These are phyloP conservation scores for Phytophthora pistaciae DNA, from an alignment of 352 stramenopile species.

Conservation along the genomic window DNA sequence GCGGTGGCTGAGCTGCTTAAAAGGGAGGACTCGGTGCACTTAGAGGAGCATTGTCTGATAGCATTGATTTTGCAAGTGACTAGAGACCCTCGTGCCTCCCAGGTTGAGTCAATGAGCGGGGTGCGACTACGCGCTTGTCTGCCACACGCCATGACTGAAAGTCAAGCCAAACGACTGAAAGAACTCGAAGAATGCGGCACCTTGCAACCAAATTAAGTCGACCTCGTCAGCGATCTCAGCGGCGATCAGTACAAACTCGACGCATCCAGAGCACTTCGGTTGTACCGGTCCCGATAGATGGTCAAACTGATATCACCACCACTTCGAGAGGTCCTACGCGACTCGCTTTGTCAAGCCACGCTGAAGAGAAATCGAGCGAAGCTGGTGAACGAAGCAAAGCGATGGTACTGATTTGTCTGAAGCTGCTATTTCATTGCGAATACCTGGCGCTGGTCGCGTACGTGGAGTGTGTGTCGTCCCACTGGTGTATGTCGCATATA, in stretches of 20 bases:
- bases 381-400: constrained; percentile 7
- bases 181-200: background rate
- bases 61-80: constrained; percentile 3
- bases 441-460: constrained; percentile 44
- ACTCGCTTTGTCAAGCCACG: no score
- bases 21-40: background rate
- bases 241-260: background rate
- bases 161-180: constrained; percentile 4
- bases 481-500: constrained; percentile 36
- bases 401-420: constrained; percentile 20
- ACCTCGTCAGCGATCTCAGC: background rate
- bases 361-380: background rate
- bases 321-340: no score
- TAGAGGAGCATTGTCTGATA: background rate
- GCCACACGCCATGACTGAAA: background rate
- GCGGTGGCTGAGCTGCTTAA: constrained; percentile 7
- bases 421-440: constrained; percentile 47
- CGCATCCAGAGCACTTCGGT: background rate
- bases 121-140: constrained; percentile 6
- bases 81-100: constrained; percentile 7
- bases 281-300: background rate
- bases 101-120: background rate
- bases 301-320: no score
- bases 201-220: no score
- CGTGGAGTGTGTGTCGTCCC: constrained; percentile 48